These are phyloP conservation scores for Pseudopithomyces maydicus DNA, from an alignment of 2,329 filamentous ascomycete genomes.

Conservation along the genomic window DNA sequence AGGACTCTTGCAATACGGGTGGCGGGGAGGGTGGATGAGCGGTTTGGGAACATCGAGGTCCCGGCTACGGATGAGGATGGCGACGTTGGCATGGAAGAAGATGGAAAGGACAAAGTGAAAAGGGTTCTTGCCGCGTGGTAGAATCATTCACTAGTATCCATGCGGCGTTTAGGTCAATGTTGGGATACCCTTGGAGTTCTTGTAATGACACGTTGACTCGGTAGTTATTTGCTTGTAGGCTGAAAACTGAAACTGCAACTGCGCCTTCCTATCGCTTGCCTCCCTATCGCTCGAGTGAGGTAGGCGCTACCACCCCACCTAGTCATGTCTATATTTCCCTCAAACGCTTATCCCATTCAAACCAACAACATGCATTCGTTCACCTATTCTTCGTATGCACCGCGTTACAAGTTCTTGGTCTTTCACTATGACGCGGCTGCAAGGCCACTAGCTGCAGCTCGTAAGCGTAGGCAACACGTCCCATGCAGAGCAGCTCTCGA, in stretches of 20 bases:
- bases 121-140: slow-evolving; percentile 32
- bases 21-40: slow-evolving; percentile 39
- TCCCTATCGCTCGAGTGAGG: neutral
- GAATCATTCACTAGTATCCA: neutral
- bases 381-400: neutral
- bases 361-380: neutral
- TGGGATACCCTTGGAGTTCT: slow-evolving; percentile 5
- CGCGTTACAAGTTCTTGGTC: neutral
- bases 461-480: neutral
- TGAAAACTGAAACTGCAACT: neutral
- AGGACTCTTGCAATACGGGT: slow-evolving; percentile 58
- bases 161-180: slow-evolving; percentile 3
- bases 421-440: neutral
- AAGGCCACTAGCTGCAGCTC: neutral
- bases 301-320: neutral
- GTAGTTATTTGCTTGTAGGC: neutral
- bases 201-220: neutral
- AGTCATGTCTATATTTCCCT: no score
- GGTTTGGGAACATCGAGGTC: slow-evolving; percentile 33
- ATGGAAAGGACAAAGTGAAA: slow-evolving; percentile 30
- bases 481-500: neutral
- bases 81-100: slow-evolving; percentile 25
- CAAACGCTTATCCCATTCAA: neutral
- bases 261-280: no score
- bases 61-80: slow-evolving; percentile 23